Conservation (phyloP, 192 early-diverging fungal genomes). For the Dispira simplex region DNA sequence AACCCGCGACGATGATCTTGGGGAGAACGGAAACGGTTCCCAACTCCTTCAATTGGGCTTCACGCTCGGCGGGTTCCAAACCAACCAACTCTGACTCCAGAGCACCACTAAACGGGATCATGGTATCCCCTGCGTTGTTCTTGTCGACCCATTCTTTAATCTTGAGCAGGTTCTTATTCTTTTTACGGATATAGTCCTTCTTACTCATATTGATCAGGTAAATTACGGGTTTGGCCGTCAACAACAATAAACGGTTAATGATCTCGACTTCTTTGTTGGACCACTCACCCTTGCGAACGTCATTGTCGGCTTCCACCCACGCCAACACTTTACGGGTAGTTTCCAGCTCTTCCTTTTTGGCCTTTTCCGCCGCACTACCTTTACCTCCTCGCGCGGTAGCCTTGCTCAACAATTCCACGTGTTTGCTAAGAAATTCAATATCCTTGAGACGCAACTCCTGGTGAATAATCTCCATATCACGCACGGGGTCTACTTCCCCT, state of each 20-base stretch:
- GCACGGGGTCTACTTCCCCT: constrained; percentile 74
- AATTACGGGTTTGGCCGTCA: constrained; percentile 95
- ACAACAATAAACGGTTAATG: constrained; percentile 70
- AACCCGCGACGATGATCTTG: constrained; percentile 89
- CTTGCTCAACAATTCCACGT: constrained; percentile 47
- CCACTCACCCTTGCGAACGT: constrained; percentile 84
- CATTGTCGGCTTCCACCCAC: constrained; percentile 62
- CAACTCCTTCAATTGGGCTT: constrained; percentile 42
- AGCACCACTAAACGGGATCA: constrained; percentile 83
- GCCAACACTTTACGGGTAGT: constrained; percentile 59
- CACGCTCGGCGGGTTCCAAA: constrained; percentile 35
- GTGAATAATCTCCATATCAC: constrained; percentile 92
- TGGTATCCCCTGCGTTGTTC: constrained; percentile 72
- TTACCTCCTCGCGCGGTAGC: constrained; percentile 62
- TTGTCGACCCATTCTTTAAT: constrained; percentile 90
- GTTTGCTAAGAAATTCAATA: constrained; percentile 62
- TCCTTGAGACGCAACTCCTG: constrained; percentile 93
- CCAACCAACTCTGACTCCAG: constrained; percentile 52
- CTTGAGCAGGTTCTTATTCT: constrained; percentile 83
- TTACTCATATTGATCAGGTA: constrained; percentile 87
- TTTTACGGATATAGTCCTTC: constrained; percentile 80
- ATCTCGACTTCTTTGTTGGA: constrained; percentile 79
- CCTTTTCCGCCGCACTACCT: constrained; percentile 68
- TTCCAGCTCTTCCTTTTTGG: constrained; percentile 77
- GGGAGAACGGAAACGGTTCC: constrained; percentile 58